A percentile compares a stretch with the other conserved stretches of the same genome.
Conservation (phyloP, 2,329 filamentous ascomycete genomes). For the Colletotrichum incanum region DNA sequence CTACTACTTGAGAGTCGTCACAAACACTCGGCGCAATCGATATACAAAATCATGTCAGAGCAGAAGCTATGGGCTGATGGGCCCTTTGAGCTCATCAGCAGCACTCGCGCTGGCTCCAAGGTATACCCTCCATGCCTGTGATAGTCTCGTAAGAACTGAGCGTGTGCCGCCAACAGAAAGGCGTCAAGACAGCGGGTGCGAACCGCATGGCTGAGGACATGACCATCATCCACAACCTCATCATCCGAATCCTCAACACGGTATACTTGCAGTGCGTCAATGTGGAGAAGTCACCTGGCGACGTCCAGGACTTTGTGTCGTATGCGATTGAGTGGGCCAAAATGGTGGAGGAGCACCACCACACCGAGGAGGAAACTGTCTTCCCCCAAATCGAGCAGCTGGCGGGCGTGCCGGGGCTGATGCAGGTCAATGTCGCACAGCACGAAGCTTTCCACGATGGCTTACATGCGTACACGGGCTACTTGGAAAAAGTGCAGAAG, state of each 20-base stretch:
- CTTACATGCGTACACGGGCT: slow-evolving; percentile 51
- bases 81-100: slow-evolving; percentile 52
- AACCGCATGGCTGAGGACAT: slow-evolving; percentile 50
- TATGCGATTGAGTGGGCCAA: slow-evolving; percentile 48
- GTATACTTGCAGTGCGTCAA: slow-evolving; percentile 48
- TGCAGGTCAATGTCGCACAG: slow-evolving; percentile 54
- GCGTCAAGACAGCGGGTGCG: slow-evolving; percentile 44
- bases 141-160: neutral
- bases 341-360: slow-evolving; percentile 52
- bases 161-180: slow-evolving; percentile 30
- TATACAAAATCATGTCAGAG: slow-evolving; percentile 10
- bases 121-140: slow-evolving; percentile 30
- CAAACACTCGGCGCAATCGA: neutral
- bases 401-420: slow-evolving; percentile 48
- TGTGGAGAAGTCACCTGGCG: slow-evolving; percentile 45
- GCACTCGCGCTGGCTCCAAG: slow-evolving; percentile 46
- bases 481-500: slow-evolving; percentile 50
- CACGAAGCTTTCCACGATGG: slow-evolving; percentile 54
- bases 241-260: slow-evolving; percentile 50
- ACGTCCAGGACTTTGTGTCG: slow-evolving; percentile 49
- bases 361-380: slow-evolving; percentile 51
- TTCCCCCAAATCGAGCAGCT: slow-evolving; percentile 53
- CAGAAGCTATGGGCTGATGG: slow-evolving; percentile 52
- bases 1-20: neutral
- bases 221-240: slow-evolving; percentile 52